These are phyloP conservation scores for Cladosporium oxysporum DNA, from an alignment of 2,329 filamentous ascomycete species.

Conservation along the genomic window DNA sequence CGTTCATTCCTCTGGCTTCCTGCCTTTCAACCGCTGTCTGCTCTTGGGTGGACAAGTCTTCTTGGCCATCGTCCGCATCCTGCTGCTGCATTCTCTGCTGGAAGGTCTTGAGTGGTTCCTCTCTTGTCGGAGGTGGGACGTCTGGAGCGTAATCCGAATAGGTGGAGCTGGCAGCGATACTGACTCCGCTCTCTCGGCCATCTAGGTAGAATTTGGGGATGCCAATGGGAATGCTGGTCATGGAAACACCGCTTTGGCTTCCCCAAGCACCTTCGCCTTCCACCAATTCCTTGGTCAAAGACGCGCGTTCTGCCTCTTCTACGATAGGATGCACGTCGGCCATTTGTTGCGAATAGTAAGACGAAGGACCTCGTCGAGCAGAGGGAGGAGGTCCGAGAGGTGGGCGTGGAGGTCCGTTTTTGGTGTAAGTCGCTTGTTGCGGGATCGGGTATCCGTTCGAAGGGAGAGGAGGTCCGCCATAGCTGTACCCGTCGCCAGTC, in stretches of 20 bases:
- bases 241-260: slow-evolving; percentile 41
- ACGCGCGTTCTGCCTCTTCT: slow-evolving; percentile 49
- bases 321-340: slow-evolving; percentile 52
- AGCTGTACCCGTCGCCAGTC: slow-evolving; percentile 33
- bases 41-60: background rate
- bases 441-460: slow-evolving; percentile 22
- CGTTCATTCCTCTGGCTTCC: background rate
- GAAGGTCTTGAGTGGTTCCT: slow-evolving; percentile 15
- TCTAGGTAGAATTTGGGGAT: slow-evolving; percentile 45
- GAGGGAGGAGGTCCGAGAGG: slow-evolving; percentile 53
- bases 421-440: slow-evolving; percentile 35
- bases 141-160: slow-evolving; percentile 6
- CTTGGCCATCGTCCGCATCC: slow-evolving; percentile 2
- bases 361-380: slow-evolving; percentile 49
- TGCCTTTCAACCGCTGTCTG: background rate
- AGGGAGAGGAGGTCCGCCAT: slow-evolving; percentile 8
- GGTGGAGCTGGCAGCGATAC: slow-evolving; percentile 19
- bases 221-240: slow-evolving; percentile 50
- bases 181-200: slow-evolving; percentile 30
- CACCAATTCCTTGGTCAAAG: background rate
- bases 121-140: slow-evolving; percentile 4
- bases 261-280: background rate
- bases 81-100: slow-evolving; percentile 22
- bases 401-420: slow-evolving; percentile 38
- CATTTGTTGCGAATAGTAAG: slow-evolving; percentile 49